Conservation (phyloP, 768 basidiomycete genomes). For the Podaxis sp. region DNA sequence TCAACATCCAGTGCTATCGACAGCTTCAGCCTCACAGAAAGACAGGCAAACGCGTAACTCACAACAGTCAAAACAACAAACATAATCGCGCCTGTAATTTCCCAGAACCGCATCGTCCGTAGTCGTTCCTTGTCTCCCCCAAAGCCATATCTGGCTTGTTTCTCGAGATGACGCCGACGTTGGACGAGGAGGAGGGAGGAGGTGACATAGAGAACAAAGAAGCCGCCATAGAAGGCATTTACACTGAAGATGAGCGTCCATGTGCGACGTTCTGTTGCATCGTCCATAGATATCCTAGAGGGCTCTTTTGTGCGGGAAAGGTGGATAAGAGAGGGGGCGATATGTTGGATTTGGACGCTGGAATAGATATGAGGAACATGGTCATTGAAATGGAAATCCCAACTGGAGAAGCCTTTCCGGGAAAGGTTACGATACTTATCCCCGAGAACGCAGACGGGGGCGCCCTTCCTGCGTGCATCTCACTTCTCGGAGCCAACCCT, state of each 20-base stretch:
- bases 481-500: no score
- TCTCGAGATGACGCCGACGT: neutral
- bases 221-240: slow-evolving; percentile 7
- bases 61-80: neutral
- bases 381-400: neutral
- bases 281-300: neutral
- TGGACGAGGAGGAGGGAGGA: slow-evolving; percentile 1
- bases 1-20: slow-evolving; percentile 6
- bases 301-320: neutral
- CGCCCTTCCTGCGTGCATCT: no score
- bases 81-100: slow-evolving; percentile 4
- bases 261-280: neutral
- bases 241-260: neutral
- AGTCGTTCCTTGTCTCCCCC: slow-evolving; percentile 1
- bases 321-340: neutral
- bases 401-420: neutral
- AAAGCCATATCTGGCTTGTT: neutral
- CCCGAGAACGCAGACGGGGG: neutral
- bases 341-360: neutral
- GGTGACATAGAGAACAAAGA: neutral
- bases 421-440: neutral
- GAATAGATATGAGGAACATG: neutral
- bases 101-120: slow-evolving; percentile 10
- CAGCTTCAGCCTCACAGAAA: neutral
- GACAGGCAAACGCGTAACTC: neutral